A percentile compares a stretch with the other conserved stretches of the same genome.
phyloP scores from a whole-genome alignment of 176 grass and related monocot species.

The Aegilops umbellulata region DNA sequence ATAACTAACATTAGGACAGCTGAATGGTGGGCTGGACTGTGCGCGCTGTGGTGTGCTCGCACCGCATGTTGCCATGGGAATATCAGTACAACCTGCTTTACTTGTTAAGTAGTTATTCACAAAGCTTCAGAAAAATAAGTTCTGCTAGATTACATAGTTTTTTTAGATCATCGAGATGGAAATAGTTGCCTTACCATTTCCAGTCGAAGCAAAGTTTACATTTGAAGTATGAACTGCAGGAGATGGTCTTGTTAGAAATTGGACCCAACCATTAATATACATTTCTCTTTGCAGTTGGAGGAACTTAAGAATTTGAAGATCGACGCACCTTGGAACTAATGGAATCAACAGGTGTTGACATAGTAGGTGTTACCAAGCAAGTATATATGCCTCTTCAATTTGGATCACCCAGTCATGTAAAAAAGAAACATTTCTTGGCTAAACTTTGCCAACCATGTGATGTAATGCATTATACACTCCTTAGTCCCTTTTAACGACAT shows the following conservation, averaged over 20 bases:
- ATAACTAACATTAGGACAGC: not conserved
- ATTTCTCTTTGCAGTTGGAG: conserved; percentile 54
- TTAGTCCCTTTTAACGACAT: not conserved
- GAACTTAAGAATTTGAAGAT: conserved; percentile 69
- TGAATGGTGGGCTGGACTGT: not conserved
- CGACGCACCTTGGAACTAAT: conserved; percentile 41
- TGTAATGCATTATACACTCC: not conserved
- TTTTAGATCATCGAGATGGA: not conserved
- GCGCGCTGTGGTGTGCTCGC: not conserved
- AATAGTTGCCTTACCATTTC: not conserved
- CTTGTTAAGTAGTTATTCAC: not conserved
- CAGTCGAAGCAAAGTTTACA: not conserved
- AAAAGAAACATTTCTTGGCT: not conserved
- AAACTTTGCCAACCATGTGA: not conserved
- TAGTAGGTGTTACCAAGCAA: conserved; percentile 21
- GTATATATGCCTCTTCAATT: not conserved
- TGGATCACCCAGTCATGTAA: not conserved
- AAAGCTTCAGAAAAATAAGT: not conserved
- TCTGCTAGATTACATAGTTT: not conserved
- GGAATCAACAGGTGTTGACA: conserved; percentile 23
- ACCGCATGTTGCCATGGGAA: not conserved
- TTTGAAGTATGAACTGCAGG: not conserved
- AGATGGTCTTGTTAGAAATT: not conserved
- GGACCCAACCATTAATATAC: not conserved
- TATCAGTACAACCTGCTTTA: not conserved